Evolutionary conservation across 1,284 basidiomycete species (phyloP).

Genomic region (Macrocystidia cucumis): DNA sequence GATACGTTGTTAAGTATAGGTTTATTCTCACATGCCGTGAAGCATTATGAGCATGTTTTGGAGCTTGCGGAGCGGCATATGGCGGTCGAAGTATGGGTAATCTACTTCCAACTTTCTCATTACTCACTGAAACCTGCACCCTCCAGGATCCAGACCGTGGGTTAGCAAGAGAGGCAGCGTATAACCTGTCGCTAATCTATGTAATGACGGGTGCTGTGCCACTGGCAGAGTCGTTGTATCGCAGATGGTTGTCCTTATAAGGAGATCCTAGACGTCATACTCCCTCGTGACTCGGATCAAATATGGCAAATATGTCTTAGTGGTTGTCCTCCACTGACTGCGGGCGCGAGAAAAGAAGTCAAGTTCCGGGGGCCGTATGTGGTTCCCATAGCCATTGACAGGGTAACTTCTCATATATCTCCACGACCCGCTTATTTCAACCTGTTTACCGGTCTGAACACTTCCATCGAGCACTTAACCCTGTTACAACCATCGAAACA

Average conservation of each 20-base stretch:
- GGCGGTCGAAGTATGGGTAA: constrained; percentile 2
- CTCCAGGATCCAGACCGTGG: constrained; percentile 27
- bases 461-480: too few relatives aligned
- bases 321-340: too few relatives aligned
- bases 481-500: too few relatives aligned
- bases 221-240: constrained; percentile 58
- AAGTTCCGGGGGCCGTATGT: too few relatives aligned
- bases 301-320: too few relatives aligned
- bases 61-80: constrained; percentile 42
- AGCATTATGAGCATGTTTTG: constrained; percentile 77
- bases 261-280: too few relatives aligned
- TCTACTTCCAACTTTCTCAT: not conserved
- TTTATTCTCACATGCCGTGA: constrained; percentile 70
- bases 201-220: constrained; percentile 67
- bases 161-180: constrained; percentile 71
- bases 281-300: too few relatives aligned
- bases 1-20: constrained; percentile 39
- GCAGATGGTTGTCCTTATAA: constrained; percentile 62
- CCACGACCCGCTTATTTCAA: too few relatives aligned
- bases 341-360: too few relatives aligned
- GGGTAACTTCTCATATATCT: too few relatives aligned
- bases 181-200: constrained; percentile 83
- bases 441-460: too few relatives aligned
- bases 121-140: constrained; percentile 3
- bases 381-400: too few relatives aligned